Conservation (phyloP, 2,329 filamentous ascomycete species). For the Paracoccidioides brasiliensis region DNA sequence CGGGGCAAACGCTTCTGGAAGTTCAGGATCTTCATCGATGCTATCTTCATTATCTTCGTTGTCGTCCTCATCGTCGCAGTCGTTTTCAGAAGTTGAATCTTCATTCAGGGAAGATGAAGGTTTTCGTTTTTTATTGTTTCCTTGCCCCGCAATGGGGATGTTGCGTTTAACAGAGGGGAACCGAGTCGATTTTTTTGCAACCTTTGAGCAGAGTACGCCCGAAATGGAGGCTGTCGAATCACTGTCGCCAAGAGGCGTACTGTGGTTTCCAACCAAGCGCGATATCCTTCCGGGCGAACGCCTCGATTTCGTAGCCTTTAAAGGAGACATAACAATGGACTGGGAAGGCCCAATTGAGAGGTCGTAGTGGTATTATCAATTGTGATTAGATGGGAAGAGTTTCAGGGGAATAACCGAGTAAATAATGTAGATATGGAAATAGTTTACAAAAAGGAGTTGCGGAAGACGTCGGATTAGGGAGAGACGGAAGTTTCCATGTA, state of each 20-base stretch:
- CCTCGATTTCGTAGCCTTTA: background rate
- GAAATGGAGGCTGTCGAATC: background rate
- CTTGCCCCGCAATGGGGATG: conserved; percentile 14
- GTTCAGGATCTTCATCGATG: conserved; percentile 32
- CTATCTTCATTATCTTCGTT: conserved; percentile 21
- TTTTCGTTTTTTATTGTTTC: conserved; percentile 22
- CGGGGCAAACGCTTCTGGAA: conserved; percentile 29
- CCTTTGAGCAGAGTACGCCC: conserved; percentile 6
- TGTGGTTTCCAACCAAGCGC: background rate
- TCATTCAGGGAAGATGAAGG: conserved; percentile 20
- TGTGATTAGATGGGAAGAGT: background rate
- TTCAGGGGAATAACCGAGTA: background rate
- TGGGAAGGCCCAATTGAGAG: background rate
- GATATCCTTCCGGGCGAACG: background rate
- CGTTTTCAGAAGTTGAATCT: conserved; percentile 27
- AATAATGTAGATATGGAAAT: background rate
- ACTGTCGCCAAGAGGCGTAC: background rate
- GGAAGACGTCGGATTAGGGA: too few species aligned
- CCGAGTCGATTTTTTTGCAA: conserved; percentile 4
- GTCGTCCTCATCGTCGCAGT: conserved; percentile 15
- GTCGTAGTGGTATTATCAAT: background rate
- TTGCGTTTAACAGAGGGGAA: conserved; percentile 6
- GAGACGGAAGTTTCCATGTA: too few species aligned
- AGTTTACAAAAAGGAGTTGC: too few species aligned
- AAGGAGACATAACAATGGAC: background rate